Base-by-base conservation (phyloP, 768 basidiomycete genomes). In the Russula lepida region DNA sequence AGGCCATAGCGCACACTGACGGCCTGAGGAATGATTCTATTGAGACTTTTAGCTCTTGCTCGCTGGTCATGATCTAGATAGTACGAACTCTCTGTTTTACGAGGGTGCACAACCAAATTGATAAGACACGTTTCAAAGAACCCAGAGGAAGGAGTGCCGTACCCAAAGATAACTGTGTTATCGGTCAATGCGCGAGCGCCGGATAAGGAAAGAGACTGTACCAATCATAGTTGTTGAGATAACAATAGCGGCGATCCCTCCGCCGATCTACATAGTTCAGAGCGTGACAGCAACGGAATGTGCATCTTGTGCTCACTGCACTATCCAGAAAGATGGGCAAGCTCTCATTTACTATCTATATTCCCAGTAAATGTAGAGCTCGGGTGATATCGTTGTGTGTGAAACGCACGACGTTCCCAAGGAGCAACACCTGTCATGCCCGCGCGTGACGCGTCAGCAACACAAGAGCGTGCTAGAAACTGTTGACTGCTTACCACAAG, bases 261-360 rank as follows among this genome's bases (percentile, higher is more conserved):
- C 89, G 23, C 84, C 84, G 46, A 84, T 73, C 69, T 81, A 39
- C 7, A 32, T 25, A 30, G 4, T 15, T 46, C 35, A 49, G 37
- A 44, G 56, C 28, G 11, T n/a, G 25, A 23, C 25, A 43, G 17
- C 6, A 21, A 3, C 6, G 27, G 9, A 54, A 21, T 6, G 17
- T 33, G 19, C 9, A 30, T 46, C 9, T 2, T 4, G 15, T n/a
- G 23, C 73, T 55, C 68, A 81, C 78, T 19, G 88, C 88, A 65
- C 82, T 84, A 68, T 91, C 88, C 50, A 91, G 73, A 70, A 91
- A 91, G 47, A 92, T 89, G 37, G 88, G 88, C 59, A 92, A 79
- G 73, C 86, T 86, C 70, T 91, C 89, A 64, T 92, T 92, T 57
- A 91, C 76, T 59, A 91, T 82, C 89, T 89, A 52, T 4, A 13